Evolutionary conservation across 768 basidiomycete genomes (phyloP).

Genomic region (Mrakia gelida): DNA sequence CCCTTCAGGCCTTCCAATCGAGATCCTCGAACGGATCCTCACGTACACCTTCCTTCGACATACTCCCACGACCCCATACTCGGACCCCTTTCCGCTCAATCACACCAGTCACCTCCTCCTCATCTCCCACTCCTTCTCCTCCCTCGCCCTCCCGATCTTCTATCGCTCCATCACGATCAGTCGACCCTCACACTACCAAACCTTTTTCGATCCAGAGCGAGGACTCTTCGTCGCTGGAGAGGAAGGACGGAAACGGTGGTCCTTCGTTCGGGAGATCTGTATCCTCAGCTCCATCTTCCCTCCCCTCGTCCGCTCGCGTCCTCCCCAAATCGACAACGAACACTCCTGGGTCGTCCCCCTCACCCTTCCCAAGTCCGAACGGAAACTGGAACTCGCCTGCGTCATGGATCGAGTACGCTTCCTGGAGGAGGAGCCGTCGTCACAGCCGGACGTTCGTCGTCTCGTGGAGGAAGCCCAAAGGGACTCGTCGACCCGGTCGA

Average conservation of each 20-base stretch:
- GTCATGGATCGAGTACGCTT: not conserved
- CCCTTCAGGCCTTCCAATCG: no score
- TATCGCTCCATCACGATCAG: slow-evolving; percentile 2
- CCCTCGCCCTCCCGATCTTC: not conserved
- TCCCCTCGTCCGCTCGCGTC: no score
- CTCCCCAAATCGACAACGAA: not conserved
- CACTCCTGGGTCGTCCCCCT: not conserved
- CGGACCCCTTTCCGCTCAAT: no score
- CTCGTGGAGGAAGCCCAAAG: not conserved
- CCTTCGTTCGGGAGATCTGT: no score
- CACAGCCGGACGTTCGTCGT: not conserved
- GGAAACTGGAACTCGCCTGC: not conserved
- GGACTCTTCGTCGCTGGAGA: not conserved
- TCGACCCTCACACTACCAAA: not conserved
- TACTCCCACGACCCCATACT: no score
- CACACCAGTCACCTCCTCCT: not conserved
- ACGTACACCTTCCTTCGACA: no score
- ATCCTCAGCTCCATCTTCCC: no score
- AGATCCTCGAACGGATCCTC: no score
- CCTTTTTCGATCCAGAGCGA: not conserved
- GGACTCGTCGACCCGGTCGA: not conserved
- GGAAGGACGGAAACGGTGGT: no score
- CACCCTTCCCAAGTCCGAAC: not conserved
- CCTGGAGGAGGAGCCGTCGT: not conserved
- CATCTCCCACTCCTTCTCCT: slow-evolving; percentile 1